Conservation (phyloP, 2,329 filamentous ascomycete species). For the Rhinocladiella mackenziei region DNA sequence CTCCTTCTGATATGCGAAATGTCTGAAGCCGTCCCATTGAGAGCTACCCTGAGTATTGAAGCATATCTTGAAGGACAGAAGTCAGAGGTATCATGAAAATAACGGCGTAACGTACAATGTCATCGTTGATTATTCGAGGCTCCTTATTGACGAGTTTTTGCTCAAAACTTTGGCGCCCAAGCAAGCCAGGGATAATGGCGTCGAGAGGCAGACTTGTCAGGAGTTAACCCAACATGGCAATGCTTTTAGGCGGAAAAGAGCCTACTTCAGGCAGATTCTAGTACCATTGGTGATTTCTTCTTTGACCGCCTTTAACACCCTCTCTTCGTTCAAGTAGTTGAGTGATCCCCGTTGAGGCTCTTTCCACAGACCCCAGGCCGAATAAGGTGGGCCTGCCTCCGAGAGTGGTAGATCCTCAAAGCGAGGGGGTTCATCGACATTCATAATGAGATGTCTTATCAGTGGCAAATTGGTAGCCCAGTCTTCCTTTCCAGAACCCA, state of each 20-base stretch:
- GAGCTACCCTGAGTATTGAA: slow-evolving; percentile 16
- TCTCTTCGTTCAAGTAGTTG: slow-evolving; percentile 3
- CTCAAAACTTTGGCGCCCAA: slow-evolving; percentile 27
- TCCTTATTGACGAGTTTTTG: slow-evolving; percentile 27
- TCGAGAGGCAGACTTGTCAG: slow-evolving; percentile 33
- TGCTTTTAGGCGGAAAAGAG: neutral
- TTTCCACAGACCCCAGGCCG: slow-evolving; percentile 7
- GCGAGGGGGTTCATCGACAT: neutral
- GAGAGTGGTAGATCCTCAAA: slow-evolving; percentile 2
- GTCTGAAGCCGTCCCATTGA: slow-evolving; percentile 18
- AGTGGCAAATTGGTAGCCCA: no score
- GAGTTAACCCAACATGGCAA: neutral
- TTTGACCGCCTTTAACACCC: neutral
- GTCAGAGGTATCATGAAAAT: slow-evolving; percentile 35
- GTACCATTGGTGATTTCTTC: slow-evolving; percentile 40
- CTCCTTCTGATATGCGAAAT: slow-evolving; percentile 13
- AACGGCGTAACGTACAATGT: neutral
- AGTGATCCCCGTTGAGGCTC: slow-evolving; percentile 1
- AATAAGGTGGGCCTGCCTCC: slow-evolving; percentile 2
- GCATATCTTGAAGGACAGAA: slow-evolving; percentile 26
- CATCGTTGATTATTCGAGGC: slow-evolving; percentile 5
- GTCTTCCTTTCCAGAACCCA: no score
- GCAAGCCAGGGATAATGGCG: slow-evolving; percentile 35
- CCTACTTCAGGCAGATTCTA: slow-evolving; percentile 21
- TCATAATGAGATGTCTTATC: no score